Evolutionary conservation across 768 basidiomycete species (phyloP), one percentile per base, ranked within the genome.

Genomic region (Sporobolomyces roseus): DNA sequence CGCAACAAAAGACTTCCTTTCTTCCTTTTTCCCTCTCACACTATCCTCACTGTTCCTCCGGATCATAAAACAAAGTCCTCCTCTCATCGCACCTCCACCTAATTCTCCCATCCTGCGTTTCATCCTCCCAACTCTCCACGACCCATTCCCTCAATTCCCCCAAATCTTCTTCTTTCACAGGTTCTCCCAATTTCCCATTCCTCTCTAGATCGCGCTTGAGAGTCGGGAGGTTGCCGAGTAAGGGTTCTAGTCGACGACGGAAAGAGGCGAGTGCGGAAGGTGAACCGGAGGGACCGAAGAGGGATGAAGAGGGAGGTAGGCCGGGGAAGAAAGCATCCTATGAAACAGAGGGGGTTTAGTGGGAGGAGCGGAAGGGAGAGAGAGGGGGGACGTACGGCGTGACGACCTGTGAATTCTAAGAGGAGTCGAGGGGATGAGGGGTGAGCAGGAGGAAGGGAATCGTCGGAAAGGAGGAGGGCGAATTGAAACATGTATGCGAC

Each of bases 401-500:
- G 8, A 25, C 36, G 33, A 56, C 55, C 36, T 12, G 35, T 41
- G 7, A 56, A 35, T 43, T 56, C 23, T 23, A 56, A 35, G 38
- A 56, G 17, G n/a, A 56, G 38, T 16, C 55, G 19, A 33, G 30
- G 30, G 55, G n/a, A 19, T 13, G 16, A 41, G 55, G 6, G 7
- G 7, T n/a, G n/a, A n/a, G 17, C 36, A n/a, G 14, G 35, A 4
- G 8, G 55, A 4, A 8, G n/a, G 19, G 53, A 19, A 38, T 56
- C 23, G 12, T 38, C 55, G 38, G 38, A 25, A 38, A 56, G 38
- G 10, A 56, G 5, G 36, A 56, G 36, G 36, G 36, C 36, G 30
- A 56, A 56, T 38, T 43, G 35, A n/a, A 13, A 56, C 55, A 56
- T 56, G 55, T 27, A 21, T n/a, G 8, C 4, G 14, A 38, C 55